Evolutionary conservation across 1,284 basidiomycete species (phyloP).

Genomic region (Meripilus lineatus): DNA sequence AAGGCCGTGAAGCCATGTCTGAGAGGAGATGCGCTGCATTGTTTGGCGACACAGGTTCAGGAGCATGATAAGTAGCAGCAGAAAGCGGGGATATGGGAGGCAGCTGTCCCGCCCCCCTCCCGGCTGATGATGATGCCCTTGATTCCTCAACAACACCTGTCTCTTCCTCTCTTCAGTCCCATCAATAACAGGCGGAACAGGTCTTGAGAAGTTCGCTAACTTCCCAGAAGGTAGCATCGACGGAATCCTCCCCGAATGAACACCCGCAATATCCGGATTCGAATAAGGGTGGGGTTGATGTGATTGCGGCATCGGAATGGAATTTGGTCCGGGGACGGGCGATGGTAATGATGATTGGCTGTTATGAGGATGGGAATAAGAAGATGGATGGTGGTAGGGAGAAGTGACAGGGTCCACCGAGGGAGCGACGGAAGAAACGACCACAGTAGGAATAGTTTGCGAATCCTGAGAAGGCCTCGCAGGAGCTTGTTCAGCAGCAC

Average conservation of each 20-base stretch:
- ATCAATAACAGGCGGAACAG: slow-evolving; percentile 36
- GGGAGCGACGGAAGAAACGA: slow-evolving; percentile 38
- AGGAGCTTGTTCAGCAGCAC: slow-evolving; percentile 13
- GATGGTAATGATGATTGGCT: too few species aligned
- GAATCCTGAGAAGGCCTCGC: slow-evolving; percentile 6
- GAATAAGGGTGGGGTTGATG: neutral
- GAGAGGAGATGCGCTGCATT: too few species aligned
- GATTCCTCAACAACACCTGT: slow-evolving; percentile 57
- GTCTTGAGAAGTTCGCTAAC: slow-evolving; percentile 27
- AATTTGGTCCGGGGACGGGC: too few species aligned
- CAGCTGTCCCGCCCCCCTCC: too few species aligned
- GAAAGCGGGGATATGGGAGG: too few species aligned
- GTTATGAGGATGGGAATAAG: too few species aligned
- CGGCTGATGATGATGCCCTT: too few species aligned
- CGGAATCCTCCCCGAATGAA: slow-evolving; percentile 15
- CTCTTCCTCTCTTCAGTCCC: slow-evolving; percentile 51
- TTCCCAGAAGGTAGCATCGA: slow-evolving; percentile 15
- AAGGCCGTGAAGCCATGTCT: too few species aligned
- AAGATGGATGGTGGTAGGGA: neutral
- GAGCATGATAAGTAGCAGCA: too few species aligned
- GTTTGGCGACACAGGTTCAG: too few species aligned
- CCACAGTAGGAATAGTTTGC: slow-evolving; percentile 40
- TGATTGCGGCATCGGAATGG: too few species aligned
- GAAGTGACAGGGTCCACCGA: slow-evolving; percentile 8
- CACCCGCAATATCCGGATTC: too few species aligned